Evolutionary conservation across 2,329 filamentous ascomycete species (phyloP).

Genomic region (Alternaria rosae): DNA sequence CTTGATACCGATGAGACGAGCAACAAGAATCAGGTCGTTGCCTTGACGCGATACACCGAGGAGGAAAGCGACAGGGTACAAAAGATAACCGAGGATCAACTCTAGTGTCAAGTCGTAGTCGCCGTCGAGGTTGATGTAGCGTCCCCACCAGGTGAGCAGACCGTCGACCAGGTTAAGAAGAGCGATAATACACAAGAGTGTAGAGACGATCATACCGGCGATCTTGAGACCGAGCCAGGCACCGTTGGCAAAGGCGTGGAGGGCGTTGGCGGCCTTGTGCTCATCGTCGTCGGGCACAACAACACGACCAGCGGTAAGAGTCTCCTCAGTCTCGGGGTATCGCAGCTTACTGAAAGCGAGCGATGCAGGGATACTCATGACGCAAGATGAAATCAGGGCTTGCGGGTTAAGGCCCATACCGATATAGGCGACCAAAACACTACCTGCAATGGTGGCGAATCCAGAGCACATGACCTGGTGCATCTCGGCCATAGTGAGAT

Average conservation of each 20-base stretch:
- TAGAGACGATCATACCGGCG: constrained; percentile 80
- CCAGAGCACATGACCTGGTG: constrained; percentile 94
- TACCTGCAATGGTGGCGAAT: constrained; percentile 91
- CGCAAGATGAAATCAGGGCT: constrained; percentile 86
- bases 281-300: constrained; percentile 82
- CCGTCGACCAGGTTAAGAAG: constrained; percentile 77
- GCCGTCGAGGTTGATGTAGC: constrained; percentile 74
- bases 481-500: constrained; percentile 85
- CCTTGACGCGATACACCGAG: constrained; percentile 73
- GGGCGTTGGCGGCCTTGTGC: constrained; percentile 76
- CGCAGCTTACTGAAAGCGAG: constrained; percentile 89
- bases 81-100: constrained; percentile 77
- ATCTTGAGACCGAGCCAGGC: constrained; percentile 88
- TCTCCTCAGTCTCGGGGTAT: constrained; percentile 87
- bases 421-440: constrained; percentile 86
- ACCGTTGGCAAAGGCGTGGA: constrained; percentile 86
- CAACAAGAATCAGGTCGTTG: constrained; percentile 72
- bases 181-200: constrained; percentile 83
- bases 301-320: constrained; percentile 80
- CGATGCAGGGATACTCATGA: constrained; percentile 94
- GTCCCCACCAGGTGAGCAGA: constrained; percentile 83
- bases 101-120: constrained; percentile 75
- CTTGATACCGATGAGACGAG: constrained; percentile 82
- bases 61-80: constrained; percentile 82
- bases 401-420: constrained; percentile 82